Evolutionary conservation across 768 basidiomycete species (phyloP).

Genomic region (Crassisporium funariophilum): DNA sequence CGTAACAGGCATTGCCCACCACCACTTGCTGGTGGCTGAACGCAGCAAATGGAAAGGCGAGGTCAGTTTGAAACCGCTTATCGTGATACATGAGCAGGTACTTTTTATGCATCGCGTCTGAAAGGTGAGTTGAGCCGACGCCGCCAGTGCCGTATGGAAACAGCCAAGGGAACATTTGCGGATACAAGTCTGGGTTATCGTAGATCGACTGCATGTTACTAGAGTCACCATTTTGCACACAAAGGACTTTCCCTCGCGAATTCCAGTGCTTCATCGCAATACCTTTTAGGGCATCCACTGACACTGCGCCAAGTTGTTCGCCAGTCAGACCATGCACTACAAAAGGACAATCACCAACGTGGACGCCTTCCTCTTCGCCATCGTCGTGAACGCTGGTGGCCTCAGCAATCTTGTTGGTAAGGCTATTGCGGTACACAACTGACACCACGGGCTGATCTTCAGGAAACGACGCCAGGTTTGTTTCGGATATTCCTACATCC

Average conservation of each 20-base stretch:
- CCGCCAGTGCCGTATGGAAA: slow-evolving; percentile 44
- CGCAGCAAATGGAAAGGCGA: slow-evolving; percentile 36
- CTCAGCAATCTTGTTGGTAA: slow-evolving; percentile 24
- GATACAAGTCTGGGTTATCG: slow-evolving; percentile 35
- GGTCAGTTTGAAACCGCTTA: slow-evolving; percentile 40
- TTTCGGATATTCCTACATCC: slow-evolving; percentile 30
- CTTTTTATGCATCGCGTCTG: slow-evolving; percentile 25
- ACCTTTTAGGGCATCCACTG: slow-evolving; percentile 17
- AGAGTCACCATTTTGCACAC: slow-evolving; percentile 25
- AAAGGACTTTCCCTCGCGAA: slow-evolving; percentile 26
- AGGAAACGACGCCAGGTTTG: slow-evolving; percentile 26
- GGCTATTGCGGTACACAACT: slow-evolving; percentile 21
- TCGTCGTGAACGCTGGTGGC: slow-evolving; percentile 27
- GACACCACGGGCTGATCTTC: slow-evolving; percentile 23
- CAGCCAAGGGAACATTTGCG: slow-evolving; percentile 42
- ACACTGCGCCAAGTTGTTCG: slow-evolving; percentile 20
- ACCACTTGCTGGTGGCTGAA: slow-evolving; percentile 34
- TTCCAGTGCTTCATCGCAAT: slow-evolving; percentile 30
- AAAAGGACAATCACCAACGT: slow-evolving; percentile 36
- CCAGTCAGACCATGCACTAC: slow-evolving; percentile 39
- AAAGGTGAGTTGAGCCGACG: slow-evolving; percentile 24
- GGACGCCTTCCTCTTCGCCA: slow-evolving; percentile 30
- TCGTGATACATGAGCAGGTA: slow-evolving; percentile 40
- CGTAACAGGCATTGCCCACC: no score
- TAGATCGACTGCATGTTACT: slow-evolving; percentile 30